A percentile compares a stretch with the other conserved stretches of the same genome.
Evolutionary conservation across 2,329 filamentous ascomycete species (phyloP).

Genomic region (Byssothecium circinans): DNA sequence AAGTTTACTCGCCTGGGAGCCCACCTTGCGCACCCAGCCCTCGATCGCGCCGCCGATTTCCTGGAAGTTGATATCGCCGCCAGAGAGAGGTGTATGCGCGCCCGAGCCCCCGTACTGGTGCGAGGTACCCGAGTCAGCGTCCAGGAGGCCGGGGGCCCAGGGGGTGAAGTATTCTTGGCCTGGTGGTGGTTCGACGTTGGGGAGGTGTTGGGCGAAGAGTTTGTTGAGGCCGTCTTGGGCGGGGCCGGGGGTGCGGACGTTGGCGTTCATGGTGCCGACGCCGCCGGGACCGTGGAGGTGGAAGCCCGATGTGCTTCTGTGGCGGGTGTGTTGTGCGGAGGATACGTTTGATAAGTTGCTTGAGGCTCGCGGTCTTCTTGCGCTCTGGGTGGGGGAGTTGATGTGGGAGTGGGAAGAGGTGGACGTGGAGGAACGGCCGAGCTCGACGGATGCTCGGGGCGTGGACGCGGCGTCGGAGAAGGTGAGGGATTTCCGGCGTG

Average conservation of each 20-base stretch:
- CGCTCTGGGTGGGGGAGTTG: constrained; percentile 43
- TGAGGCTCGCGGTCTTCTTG: constrained; percentile 36
- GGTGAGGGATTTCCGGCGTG: constrained; percentile 80
- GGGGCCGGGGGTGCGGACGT: constrained; percentile 74
- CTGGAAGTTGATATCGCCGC: constrained; percentile 61
- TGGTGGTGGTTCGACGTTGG: constrained; percentile 65
- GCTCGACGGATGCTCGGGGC: constrained; percentile 66
- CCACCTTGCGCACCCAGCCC: constrained; percentile 84
- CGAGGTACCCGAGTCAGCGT: constrained; percentile 30
- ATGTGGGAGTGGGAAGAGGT: constrained; percentile 29
- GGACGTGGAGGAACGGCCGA: constrained; percentile 52
- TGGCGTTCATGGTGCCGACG: constrained; percentile 76
- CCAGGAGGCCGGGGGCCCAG: constrained; percentile 41
- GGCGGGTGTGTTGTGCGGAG: constrained; percentile 32
- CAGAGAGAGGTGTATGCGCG: constrained; percentile 30
- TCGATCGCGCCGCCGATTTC: constrained; percentile 86
- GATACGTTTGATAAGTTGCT: constrained; percentile 45
- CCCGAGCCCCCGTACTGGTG: constrained; percentile 36
- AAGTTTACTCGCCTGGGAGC: constrained; percentile 58
- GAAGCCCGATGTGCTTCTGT: constrained; percentile 42
- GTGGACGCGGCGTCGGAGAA: constrained; percentile 64
- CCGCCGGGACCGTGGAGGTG: constrained; percentile 82
- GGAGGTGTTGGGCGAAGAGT: constrained; percentile 81
- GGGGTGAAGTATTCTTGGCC: constrained; percentile 58
- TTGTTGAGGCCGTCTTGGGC: constrained; percentile 82